These are phyloP conservation scores for Amylostereum areolatum DNA, from an alignment of 1,284 basidiomycete genomes.

Conservation along the genomic window DNA sequence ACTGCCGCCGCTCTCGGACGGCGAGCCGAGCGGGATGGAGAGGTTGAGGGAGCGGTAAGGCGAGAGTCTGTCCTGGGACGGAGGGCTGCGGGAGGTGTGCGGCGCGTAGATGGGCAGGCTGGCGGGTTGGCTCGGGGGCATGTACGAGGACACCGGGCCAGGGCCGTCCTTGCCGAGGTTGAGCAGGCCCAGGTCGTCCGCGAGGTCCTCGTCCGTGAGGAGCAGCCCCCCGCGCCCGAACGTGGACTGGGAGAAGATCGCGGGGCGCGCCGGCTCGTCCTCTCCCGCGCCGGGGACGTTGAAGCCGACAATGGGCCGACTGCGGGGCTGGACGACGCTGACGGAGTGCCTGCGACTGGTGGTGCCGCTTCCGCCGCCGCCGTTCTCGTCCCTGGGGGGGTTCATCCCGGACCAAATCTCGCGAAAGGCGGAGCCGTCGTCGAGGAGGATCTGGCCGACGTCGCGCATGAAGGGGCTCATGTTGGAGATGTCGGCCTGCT, in stretches of 20 bases:
- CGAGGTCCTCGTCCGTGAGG: conserved; percentile 79
- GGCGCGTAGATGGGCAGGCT: conserved; percentile 68
- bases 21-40: conserved; percentile 49
- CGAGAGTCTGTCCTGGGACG: conserved; percentile 42
- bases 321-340: conserved; percentile 73
- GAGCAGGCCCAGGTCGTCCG: conserved; percentile 60
- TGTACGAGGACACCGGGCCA: conserved; percentile 34
- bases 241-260: conserved; percentile 26
- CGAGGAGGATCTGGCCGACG: conserved; percentile 67
- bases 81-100: conserved; percentile 56
- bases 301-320: conserved; percentile 63
- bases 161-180: conserved; percentile 47
- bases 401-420: conserved; percentile 67
- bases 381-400: conserved; percentile 53
- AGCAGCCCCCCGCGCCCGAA: conserved; percentile 45
- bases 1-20: conserved; percentile 44
- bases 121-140: conserved; percentile 51
- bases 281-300: conserved; percentile 48
- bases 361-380: conserved; percentile 64
- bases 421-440: conserved; percentile 60
- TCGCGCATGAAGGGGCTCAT: conserved; percentile 78
- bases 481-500: conserved; percentile 55
- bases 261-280: conserved; percentile 37
- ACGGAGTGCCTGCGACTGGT: conserved; percentile 84
- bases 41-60: conserved; percentile 55